Base-by-base conservation (phyloP, 2,329 filamentous ascomycete genomes). In the Pleurostoma richardsiae region DNA sequence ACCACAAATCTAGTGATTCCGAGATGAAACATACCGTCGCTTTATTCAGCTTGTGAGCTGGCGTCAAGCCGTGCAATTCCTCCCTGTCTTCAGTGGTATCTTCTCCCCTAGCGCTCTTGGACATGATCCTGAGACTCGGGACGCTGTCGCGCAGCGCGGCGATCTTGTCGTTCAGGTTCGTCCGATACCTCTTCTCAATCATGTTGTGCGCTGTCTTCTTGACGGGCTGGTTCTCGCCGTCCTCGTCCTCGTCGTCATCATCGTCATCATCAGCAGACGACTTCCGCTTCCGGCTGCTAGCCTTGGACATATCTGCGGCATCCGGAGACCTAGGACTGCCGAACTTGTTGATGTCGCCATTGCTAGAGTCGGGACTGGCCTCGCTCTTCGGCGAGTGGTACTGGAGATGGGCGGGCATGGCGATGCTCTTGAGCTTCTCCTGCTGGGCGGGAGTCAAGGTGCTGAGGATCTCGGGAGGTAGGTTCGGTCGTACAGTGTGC, bases 141-240 rank as follows among this genome's bases (percentile, higher is more conserved):
- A 97, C 90, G 60, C 90, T 95, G 64, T 96, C 90, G 56, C 91
- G 80, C 51, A 97, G 72, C 49, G 91, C 90, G 41, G 90, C 87
- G 58, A 97, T 97, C 72, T 97, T 97, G 63, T 96, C 92, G 61
- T 97, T 97, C 48, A 97, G 76, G 60, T 97, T 97, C 45, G 89
- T 96, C 58, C 92, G 85, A 66, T 97, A 97, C 54, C 92, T 77
- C 76, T 96, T 97, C 70, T 97, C 92, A 52, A 97, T 96, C 78
- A 97, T 94, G 67, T 96, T 97, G 69, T 97, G 92, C 3, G 92
- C 90, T 30, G 91, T 95, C 76, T 96, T 96, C 76, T 96, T 96
- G 49, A 74, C 59, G 29, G 72, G 72, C 27, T 74, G 71, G 30
- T 76, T 83, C 56, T 73, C 79, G 54, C 76, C 77, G 43, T 80